Conservation (phyloP, 768 basidiomycete genomes). For the Suillus alpinus region DNA sequence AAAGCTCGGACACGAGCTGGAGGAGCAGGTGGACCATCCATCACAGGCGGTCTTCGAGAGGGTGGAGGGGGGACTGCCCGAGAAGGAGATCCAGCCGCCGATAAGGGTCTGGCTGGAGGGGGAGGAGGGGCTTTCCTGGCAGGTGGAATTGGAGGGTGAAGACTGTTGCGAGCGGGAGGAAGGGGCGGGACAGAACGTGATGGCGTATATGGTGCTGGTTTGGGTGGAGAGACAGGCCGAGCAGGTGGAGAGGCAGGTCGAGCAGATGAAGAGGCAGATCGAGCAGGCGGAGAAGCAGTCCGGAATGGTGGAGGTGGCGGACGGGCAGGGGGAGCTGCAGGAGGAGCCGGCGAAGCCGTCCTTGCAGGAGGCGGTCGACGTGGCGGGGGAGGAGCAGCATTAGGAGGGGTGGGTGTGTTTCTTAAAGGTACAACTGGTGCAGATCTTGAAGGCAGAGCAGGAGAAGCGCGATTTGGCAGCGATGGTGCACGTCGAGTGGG, state of each 20-base stretch:
- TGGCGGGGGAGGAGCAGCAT: slow-evolving; percentile 41
- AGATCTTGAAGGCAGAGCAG: slow-evolving; percentile 37
- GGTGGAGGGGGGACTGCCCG: slow-evolving; percentile 40
- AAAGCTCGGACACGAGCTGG: slow-evolving; percentile 40
- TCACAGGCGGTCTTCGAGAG: slow-evolving; percentile 33
- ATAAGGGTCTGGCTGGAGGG: slow-evolving; percentile 43
- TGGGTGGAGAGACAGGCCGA: slow-evolving; percentile 26
- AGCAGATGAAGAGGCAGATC: slow-evolving; percentile 26
- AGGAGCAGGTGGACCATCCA: slow-evolving; percentile 27
- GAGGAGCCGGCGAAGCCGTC: slow-evolving; percentile 22
- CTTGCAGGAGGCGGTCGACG: slow-evolving; percentile 23
- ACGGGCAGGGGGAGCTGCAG: slow-evolving; percentile 15
- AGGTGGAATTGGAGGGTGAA: slow-evolving; percentile 35
- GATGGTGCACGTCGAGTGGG: slow-evolving; percentile 27
- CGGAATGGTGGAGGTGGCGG: slow-evolving; percentile 21
- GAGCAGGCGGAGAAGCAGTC: slow-evolving; percentile 25
- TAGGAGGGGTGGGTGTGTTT: slow-evolving; percentile 40
- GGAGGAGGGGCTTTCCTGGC: slow-evolving; percentile 42
- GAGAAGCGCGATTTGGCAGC: slow-evolving; percentile 29
- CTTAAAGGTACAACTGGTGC: slow-evolving; percentile 38
- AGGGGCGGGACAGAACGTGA: slow-evolving; percentile 18
- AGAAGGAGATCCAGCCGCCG: slow-evolving; percentile 24
- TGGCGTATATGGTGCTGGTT: slow-evolving; percentile 10
- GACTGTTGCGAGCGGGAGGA: slow-evolving; percentile 32
- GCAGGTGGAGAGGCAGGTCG: slow-evolving; percentile 22